These are phyloP conservation scores for Boletus vinaceobasis DNA, from an alignment of 768 basidiomycete genomes.

Conservation along the genomic window DNA sequence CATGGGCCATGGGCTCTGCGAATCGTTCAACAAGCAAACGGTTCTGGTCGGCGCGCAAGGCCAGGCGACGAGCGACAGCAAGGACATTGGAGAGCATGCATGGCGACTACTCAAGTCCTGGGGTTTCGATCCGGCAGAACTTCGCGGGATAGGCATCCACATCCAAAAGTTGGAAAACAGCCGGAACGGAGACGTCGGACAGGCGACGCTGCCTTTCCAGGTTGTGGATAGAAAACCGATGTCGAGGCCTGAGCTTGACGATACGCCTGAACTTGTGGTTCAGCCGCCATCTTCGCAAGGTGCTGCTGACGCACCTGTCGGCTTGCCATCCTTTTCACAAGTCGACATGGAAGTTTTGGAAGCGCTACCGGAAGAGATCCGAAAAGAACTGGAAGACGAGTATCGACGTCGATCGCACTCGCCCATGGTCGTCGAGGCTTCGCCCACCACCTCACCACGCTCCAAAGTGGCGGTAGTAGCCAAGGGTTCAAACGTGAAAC, in stretches of 20 bases:
- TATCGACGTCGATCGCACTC: constrained; percentile 60
- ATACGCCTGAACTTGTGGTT: constrained; percentile 22
- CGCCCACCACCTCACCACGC: not conserved
- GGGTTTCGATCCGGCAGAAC: constrained; percentile 75
- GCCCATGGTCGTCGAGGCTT: constrained; percentile 33
- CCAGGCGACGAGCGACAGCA: constrained; percentile 68
- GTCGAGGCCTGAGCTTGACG: not conserved
- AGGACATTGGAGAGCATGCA: constrained; percentile 70
- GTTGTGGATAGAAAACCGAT: constrained; percentile 7
- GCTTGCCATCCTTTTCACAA: constrained; percentile 72
- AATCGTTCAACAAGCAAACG: constrained; percentile 73
- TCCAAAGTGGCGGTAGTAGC: constrained; percentile 13
- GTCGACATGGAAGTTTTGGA: constrained; percentile 68
- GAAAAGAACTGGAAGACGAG: constrained; percentile 63
- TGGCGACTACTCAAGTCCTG: constrained; percentile 72
- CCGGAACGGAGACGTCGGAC: constrained; percentile 43
- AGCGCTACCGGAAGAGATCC: constrained; percentile 66
- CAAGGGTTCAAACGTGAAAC: constrained; percentile 47
- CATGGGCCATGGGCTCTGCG: constrained; percentile 86
- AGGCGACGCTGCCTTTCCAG: constrained; percentile 61
- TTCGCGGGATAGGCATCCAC: constrained; percentile 92
- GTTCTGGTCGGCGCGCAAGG: constrained; percentile 58
- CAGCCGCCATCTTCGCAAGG: constrained; percentile 36
- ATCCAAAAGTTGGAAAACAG: constrained; percentile 79
- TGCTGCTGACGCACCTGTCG: constrained; percentile 21